Conservation (phyloP, 306 rosid species). For the Rosa persica region DNA sequence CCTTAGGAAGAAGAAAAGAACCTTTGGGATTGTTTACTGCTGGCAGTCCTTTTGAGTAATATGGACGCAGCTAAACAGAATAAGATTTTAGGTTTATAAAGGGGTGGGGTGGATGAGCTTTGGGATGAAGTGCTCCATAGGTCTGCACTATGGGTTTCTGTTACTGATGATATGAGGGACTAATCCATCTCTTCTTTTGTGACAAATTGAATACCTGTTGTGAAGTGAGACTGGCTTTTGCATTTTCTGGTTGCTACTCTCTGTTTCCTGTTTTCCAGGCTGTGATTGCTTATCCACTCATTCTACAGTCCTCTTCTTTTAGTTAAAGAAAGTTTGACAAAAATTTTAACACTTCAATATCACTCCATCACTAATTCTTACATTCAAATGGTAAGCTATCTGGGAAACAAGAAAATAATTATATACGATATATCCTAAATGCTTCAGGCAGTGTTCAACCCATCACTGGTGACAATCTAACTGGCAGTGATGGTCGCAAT, state of each 20-base stretch:
- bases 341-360: background rate
- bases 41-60: background rate
- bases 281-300: background rate
- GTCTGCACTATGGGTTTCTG: background rate
- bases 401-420: background rate
- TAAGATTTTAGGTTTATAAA: background rate
- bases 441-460: background rate
- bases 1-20: too few species aligned
- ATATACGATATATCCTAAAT: background rate
- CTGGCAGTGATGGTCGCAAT: background rate
- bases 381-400: background rate
- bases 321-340: background rate
- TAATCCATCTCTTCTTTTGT: background rate
- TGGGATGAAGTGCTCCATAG: background rate
- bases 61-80: too few species aligned
- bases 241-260: background rate
- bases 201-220: background rate
- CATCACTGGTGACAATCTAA: background rate
- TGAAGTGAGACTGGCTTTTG: background rate
- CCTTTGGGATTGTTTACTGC: background rate
- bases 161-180: background rate
- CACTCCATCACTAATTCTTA: background rate
- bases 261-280: background rate
- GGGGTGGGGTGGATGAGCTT: background rate
- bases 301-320: background rate